Conservation (phyloP, 495 filamentous ascomycete species). For the Penicillium ucsense region DNA sequence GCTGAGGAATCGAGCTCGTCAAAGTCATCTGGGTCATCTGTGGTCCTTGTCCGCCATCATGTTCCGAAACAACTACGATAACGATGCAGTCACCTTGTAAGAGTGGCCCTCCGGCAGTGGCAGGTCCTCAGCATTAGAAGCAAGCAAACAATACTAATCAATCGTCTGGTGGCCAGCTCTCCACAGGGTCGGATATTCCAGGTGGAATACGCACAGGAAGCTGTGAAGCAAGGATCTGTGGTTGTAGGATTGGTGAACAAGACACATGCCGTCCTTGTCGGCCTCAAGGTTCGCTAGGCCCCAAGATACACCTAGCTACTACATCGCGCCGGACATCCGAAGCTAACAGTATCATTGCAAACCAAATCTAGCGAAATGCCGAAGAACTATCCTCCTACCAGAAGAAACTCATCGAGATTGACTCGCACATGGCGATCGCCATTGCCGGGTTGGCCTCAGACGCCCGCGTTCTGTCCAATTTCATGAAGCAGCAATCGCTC, state of each 20-base stretch:
- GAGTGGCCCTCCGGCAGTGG: slow-evolving; percentile 23
- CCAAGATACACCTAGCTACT: background rate
- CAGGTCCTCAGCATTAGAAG: slow-evolving; percentile 2
- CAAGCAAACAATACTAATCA: background rate
- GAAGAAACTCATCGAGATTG: slow-evolving; percentile 96
- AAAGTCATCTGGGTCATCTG: too few relatives aligned
- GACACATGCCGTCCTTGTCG: slow-evolving; percentile 92
- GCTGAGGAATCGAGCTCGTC: too few relatives aligned
- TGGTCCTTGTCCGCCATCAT: slow-evolving; percentile 40
- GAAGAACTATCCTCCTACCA: slow-evolving; percentile 99
- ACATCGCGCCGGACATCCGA: background rate
- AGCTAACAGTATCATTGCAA: background rate
- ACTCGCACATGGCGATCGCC: slow-evolving; percentile 89
- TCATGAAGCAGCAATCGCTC: slow-evolving; percentile 99
- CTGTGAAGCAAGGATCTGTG: slow-evolving; percentile 97
- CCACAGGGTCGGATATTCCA: slow-evolving; percentile 99
- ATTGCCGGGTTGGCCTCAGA: slow-evolving; percentile 96
- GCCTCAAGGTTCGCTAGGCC: slow-evolving; percentile 67
- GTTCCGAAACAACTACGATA: slow-evolving; percentile 99
- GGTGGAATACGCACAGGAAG: slow-evolving; percentile 97
- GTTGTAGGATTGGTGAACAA: slow-evolving; percentile 96
- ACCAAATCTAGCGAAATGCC: slow-evolving; percentile 67
- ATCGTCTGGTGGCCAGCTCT: slow-evolving; percentile 49
- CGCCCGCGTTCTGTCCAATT: slow-evolving; percentile 98
- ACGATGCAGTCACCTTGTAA: slow-evolving; percentile 99